Evolutionary conservation across 345 rosid species (phyloP), one percentile per base, ranked within the genome.

Genomic region (Gossypium stocksii): DNA sequence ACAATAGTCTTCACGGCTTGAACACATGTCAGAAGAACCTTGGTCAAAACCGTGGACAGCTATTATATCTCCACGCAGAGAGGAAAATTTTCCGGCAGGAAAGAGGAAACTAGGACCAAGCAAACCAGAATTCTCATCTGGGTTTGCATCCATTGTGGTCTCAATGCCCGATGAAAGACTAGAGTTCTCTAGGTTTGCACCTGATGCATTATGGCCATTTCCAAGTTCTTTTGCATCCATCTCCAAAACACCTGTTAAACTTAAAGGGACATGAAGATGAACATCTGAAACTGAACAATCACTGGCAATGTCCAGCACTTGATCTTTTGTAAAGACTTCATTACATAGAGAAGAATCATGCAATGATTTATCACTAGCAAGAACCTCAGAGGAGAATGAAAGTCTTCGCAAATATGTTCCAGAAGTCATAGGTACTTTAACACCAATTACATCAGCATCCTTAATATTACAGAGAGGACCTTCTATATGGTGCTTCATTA

Each of bases 21-120:
- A 64, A 76, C 58, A 57, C 60, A 46, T 29, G 80, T 74, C 73
- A 25, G 63, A 41, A 60, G 54, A 76, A 78, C 56, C 69, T 78
- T 67, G 46, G 63, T 76, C 81, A 69, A 88, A 76, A 68, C 60
- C 80, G 67, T 88, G 86, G 78, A 90, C 70, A 58, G 82, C 79
- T 52, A 87, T 73, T 75, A 94, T 92, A 74, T 82, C 79, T 56
- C 97, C 97, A 67, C 58, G 41, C 65, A 92, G 72, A 73, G 92
- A 79, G 38, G 75, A 75, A 64, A 90, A 82, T 61, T 85, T 84
- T 76, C 97, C 91, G 45, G 83, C 90, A 16, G 89, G 90, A 83
- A 87, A 83, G 60, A 90, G 79, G 80, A 66, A 66, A 73, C 71
- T 78, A 66, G 80, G 78, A 80, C 62, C 74, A 72, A 81, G 69